Evolutionary conservation across 495 filamentous ascomycete species (phyloP), one percentile per base, ranked within the genome.

Genomic region (Xylaria grammica): DNA sequence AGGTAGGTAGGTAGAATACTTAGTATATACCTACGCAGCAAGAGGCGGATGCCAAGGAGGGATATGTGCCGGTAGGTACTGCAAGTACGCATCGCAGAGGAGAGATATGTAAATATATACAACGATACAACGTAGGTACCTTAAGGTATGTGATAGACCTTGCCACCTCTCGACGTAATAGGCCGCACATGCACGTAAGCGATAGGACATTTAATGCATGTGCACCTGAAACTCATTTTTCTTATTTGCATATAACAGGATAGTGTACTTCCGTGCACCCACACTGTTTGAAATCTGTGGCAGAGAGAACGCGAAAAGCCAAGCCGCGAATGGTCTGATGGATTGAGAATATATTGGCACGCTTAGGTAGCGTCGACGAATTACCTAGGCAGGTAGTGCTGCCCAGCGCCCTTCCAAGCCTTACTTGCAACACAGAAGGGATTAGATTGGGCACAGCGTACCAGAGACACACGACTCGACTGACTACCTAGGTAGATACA

Each of bases 371-470:
- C 38, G 60, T 11, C 38, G 38, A 52, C 59, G 48, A 61, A 61
- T 61, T 40, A n/a, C n/a, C n/a, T n/a, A n/a, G n/a, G n/a, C n/a
- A 50, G 59, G 38, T 15, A 15, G 26, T 15, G 44, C 48, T 61
- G 60, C 60, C 48, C 58, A 61, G 58, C 36, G 36, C 45, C 17
- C 26, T 42, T 17, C 60, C 60, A 53, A 45, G 60, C 49, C 60
- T 53, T 30, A 24, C 34, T 42, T 36, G 5, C 6, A 6, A 36
- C 34, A 36, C 34, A 11, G 5, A 36, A 6, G 34, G 34, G 34
- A 36, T 36, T 5, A 5, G 34, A 11, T 6, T 36, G 34, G 6
- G 34, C 34, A 36, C 34, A 36, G 34, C 34, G 42, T n/a, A n/a
- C n/a, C n/a, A n/a, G n/a, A n/a, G n/a, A n/a, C n/a, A n/a, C n/a